These are phyloP conservation scores for Teunomyces funiuensis DNA, from an alignment of 805 yeast species.

Conservation along the genomic window DNA sequence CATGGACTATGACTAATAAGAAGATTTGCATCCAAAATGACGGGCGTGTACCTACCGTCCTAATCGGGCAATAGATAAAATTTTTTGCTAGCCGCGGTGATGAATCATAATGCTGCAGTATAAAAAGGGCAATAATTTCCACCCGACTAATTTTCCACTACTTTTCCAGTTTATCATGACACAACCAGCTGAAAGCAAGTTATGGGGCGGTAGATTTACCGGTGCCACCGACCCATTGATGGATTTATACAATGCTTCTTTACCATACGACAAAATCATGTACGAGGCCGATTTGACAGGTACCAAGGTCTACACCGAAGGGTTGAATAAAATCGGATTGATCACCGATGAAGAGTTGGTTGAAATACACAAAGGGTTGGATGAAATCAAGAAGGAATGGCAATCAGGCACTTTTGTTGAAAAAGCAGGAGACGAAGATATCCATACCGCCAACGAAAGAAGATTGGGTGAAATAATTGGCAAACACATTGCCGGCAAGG, in stretches of 20 bases:
- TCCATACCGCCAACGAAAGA: constrained; percentile 98
- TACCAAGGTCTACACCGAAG: constrained; percentile 88
- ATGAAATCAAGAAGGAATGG: constrained; percentile 79
- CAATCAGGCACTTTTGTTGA: constrained; percentile 61
- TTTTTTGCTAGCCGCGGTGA: constrained; percentile 21
- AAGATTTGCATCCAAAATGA: no score
- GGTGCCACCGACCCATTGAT: constrained; percentile 96
- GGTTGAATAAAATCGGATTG: constrained; percentile 75
- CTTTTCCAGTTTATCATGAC: constrained; percentile 17
- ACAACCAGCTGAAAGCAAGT: constrained; percentile 63
- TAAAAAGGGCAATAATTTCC: neutral
- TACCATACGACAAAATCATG: constrained; percentile 95
- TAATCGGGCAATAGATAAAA: constrained; percentile 9
- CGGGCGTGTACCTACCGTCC: constrained; percentile 7
- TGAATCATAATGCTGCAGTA: constrained; percentile 13
- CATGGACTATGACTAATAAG: no score
- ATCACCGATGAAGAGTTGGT: constrained; percentile 68
- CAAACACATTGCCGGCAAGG: constrained; percentile 90
- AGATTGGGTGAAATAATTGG: constrained; percentile 96
- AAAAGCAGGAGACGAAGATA: constrained; percentile 92
- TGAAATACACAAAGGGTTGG: constrained; percentile 84
- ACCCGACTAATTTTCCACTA: neutral
- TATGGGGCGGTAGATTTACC: constrained; percentile 99
- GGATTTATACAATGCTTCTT: constrained; percentile 95
- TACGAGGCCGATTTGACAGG: constrained; percentile 92